Conservation (phyloP, 495 filamentous ascomycete genomes). For the Lasiosphaeria hispida region DNA sequence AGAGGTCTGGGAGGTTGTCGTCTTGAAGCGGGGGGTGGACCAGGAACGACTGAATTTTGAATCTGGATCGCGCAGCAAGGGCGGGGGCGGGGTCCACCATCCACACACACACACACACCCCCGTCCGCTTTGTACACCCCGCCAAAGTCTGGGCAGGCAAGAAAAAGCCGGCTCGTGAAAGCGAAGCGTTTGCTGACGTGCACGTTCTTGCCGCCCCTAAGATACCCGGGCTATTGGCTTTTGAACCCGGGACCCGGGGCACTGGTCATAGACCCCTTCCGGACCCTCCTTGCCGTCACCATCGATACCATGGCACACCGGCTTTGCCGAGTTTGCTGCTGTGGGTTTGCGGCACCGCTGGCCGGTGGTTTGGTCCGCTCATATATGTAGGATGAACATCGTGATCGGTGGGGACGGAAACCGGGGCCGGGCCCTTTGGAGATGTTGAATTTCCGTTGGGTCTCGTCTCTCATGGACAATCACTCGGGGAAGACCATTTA, state of each 20-base stretch:
- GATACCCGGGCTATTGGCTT: neutral
- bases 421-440: neutral
- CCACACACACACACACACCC: no score
- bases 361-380: no score
- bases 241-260: neutral
- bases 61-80: neutral
- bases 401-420: neutral
- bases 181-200: no score
- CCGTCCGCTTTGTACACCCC: neutral
- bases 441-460: neutral
- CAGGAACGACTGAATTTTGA: neutral
- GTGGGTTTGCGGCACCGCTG: no score
- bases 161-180: neutral
- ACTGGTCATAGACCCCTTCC: no score
- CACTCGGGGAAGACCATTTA: neutral
- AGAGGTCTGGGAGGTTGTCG: no score
- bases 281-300: no score
- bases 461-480: slow-evolving; percentile 16
- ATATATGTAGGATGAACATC: no score
- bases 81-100: neutral
- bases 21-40: neutral
- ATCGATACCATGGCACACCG: no score
- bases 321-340: no score
- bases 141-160: neutral
- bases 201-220: no score